Evolutionary conservation across 2,329 filamentous ascomycete genomes (phyloP).

Genomic region (Xylariales sp.): DNA sequence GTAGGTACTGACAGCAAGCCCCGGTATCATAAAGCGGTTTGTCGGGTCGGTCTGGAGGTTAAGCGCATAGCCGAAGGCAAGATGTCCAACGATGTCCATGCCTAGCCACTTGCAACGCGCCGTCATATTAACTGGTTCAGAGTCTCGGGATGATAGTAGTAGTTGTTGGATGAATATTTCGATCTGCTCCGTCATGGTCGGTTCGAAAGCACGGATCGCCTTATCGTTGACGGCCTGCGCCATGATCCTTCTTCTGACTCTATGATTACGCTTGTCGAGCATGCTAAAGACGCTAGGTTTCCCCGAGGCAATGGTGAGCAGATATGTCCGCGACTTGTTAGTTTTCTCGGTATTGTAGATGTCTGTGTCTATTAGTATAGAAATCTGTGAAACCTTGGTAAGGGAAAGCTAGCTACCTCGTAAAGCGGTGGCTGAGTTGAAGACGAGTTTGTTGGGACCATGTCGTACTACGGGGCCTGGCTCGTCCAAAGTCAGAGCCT

Average conservation of each 20-base stretch:
- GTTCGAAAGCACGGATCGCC: slow-evolving; percentile 40
- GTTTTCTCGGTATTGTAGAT: slow-evolving; percentile 35
- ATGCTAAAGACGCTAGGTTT: slow-evolving; percentile 29
- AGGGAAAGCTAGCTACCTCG: slow-evolving; percentile 14
- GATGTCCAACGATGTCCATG: slow-evolving; percentile 32
- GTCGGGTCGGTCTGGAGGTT: slow-evolving; percentile 33
- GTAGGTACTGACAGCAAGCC: slow-evolving; percentile 22
- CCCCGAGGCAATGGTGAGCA: not conserved
- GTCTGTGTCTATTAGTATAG: slow-evolving; percentile 14
- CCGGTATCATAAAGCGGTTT: slow-evolving; percentile 28
- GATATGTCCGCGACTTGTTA: slow-evolving; percentile 30
- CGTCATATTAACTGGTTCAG: slow-evolving; percentile 33
- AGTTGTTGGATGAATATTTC: slow-evolving; percentile 33
- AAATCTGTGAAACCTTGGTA: too few species aligned
- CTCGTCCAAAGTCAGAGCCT: not conserved
- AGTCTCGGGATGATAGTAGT: not conserved
- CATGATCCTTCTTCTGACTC: slow-evolving; percentile 26
- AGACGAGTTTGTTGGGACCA: slow-evolving; percentile 29
- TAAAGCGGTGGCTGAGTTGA: slow-evolving; percentile 27
- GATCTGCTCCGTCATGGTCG: slow-evolving; percentile 37
- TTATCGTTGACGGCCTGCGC: slow-evolving; percentile 31
- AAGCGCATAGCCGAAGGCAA: slow-evolving; percentile 39
- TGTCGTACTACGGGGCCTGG: slow-evolving; percentile 30
- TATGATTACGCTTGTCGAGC: slow-evolving; percentile 26
- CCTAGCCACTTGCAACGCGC: slow-evolving; percentile 28